Conservation (phyloP, 495 filamentous ascomycete genomes). For the Emericellopsis terricola region DNA sequence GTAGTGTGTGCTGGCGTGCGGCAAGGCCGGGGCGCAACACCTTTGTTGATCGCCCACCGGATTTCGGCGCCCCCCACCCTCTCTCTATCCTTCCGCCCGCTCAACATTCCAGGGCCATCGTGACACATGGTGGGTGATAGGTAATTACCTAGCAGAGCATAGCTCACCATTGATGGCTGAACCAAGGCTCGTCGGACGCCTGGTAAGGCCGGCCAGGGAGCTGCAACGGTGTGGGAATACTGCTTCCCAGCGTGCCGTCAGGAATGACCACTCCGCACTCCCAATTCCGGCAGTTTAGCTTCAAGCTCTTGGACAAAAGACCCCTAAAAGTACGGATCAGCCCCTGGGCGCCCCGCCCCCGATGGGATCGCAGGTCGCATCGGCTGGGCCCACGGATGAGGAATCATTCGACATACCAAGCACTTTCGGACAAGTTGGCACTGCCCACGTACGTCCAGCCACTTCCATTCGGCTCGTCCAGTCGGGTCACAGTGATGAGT, state of each 20-base stretch:
- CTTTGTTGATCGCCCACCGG: not conserved
- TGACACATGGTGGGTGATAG: no score
- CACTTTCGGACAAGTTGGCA: conserved; percentile 80
- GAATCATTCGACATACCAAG: conserved; percentile 43
- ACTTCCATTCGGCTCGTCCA: not conserved
- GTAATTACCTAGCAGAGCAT: no score
- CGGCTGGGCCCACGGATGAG: conserved; percentile 5
- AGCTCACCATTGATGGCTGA: no score
- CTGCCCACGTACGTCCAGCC: conserved; percentile 79
- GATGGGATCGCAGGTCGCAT: not conserved
- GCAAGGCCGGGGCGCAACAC: no score
- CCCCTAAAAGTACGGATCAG: conserved; percentile 30
- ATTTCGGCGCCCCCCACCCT: no score
- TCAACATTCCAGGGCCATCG: no score
- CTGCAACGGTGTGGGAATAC: conserved; percentile 1
- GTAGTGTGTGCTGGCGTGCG: no score
- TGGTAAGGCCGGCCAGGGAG: conserved; percentile 13
- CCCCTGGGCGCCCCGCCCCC: not conserved
- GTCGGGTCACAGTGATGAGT: conserved; percentile 46
- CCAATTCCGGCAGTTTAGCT: conserved; percentile 84
- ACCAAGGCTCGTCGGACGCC: conserved; percentile 10
- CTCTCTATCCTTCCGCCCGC: no score
- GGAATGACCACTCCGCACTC: conserved; percentile 80
- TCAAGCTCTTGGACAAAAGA: conserved; percentile 52
- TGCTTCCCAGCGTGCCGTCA: conserved; percentile 7